Conservation (phyloP, 2,329 filamentous ascomycete species). For the Paecilomyces variotii region DNA sequence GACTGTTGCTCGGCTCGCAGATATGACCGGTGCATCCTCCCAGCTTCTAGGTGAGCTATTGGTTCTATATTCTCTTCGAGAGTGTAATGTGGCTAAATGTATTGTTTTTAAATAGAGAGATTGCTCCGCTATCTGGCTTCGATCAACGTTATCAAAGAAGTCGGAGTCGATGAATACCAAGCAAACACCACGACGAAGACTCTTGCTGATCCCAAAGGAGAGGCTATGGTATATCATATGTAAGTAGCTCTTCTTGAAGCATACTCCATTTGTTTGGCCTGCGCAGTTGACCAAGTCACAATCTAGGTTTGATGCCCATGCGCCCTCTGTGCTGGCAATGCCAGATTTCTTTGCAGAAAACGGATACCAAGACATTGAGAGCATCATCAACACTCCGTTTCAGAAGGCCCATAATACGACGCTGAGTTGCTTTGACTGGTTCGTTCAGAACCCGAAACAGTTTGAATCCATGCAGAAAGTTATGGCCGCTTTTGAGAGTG, state of each 20-base stretch:
- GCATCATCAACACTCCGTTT: conserved; percentile 17
- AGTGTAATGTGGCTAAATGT: neutral
- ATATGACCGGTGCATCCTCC: conserved; percentile 6
- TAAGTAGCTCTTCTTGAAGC: neutral
- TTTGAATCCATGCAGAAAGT: conserved; percentile 14
- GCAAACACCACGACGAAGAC: conserved; percentile 13
- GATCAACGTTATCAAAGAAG: conserved; percentile 7
- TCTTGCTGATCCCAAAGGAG: conserved; percentile 7
- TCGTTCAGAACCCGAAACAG: conserved; percentile 17
- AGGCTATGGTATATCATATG: conserved; percentile 10
- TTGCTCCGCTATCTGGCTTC: conserved; percentile 19
- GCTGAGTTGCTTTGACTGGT: conserved; percentile 19
- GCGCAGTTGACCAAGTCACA: conserved; percentile 4
- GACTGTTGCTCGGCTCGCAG: conserved; percentile 8
- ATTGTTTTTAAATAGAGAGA: conserved; percentile 4
- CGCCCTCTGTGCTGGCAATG: conserved; percentile 10
- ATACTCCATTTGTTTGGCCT: no score
- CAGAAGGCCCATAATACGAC: conserved; percentile 22
- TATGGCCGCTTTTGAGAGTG: conserved; percentile 15
- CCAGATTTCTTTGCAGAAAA: conserved; percentile 22
- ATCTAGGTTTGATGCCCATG: conserved; percentile 10
- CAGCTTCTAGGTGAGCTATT: conserved; percentile 8
- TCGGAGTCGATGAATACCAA: conserved; percentile 8
- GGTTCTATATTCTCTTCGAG: neutral
- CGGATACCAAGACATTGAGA: conserved; percentile 19